A percentile compares a stretch with the other conserved stretches of the same genome.
Evolutionary conservation across 495 filamentous ascomycete species (phyloP).

Genomic region (Sordaria brevicollis): DNA sequence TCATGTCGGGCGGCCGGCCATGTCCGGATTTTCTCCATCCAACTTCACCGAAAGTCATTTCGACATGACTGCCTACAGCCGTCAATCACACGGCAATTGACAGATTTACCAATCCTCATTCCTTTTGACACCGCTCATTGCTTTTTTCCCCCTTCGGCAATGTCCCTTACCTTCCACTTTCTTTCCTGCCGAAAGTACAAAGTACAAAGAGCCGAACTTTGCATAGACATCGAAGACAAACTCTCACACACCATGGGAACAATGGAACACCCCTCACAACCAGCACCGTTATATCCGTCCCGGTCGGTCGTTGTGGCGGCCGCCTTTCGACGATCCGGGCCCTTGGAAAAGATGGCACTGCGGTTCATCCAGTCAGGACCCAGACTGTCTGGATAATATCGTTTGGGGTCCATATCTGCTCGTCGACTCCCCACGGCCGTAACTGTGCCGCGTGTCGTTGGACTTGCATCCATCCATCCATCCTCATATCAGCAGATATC

Average conservation of each 20-base stretch:
- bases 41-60: neutral
- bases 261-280: neutral
- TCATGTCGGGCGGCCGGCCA: neutral
- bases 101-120: neutral
- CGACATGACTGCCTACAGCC: neutral
- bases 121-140: neutral
- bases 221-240: neutral
- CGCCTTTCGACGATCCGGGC: neutral
- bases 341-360: neutral
- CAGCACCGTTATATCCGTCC: neutral
- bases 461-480: no score
- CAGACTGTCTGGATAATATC: neutral
- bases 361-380: neutral
- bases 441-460: neutral
- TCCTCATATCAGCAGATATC: neutral
- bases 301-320: no score
- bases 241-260: neutral
- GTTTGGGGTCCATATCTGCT: neutral
- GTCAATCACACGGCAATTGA: neutral
- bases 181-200: neutral
- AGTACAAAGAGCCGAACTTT: neutral
- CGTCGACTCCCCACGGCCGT: neutral
- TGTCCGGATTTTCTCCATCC: neutral
- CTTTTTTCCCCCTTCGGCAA: neutral
- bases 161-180: neutral